Conservation (phyloP, 805 yeast species). For the Hanseniaspora lachancei region DNA sequence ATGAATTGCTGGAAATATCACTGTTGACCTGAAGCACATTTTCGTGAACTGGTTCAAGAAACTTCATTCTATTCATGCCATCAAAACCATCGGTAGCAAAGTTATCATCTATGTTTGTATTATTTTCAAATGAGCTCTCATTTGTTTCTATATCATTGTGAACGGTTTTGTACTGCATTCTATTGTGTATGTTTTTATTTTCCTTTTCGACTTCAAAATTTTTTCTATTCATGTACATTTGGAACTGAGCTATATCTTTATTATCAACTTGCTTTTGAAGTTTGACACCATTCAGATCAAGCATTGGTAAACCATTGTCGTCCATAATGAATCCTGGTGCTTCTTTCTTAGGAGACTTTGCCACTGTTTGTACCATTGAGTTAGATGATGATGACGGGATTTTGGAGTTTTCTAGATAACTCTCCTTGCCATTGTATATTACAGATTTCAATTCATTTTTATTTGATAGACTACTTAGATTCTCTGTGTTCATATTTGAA, state of each 20-base stretch:
- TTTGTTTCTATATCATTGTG: neutral
- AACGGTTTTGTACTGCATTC: neutral
- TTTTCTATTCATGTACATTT: neutral
- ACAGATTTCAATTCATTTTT: slow-evolving; percentile 2
- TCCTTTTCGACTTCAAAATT: neutral
- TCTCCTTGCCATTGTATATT: neutral
- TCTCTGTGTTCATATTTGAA: neutral
- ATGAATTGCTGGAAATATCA: neutral
- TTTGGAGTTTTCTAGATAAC: neutral
- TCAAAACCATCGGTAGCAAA: neutral
- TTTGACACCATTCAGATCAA: neutral
- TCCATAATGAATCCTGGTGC: neutral
- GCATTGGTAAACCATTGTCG: neutral
- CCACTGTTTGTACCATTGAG: slow-evolving; percentile 9
- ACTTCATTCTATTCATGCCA: neutral
- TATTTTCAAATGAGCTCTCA: neutral
- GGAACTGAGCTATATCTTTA: neutral
- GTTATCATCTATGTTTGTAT: neutral
- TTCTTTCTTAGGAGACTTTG: slow-evolving; percentile 7
- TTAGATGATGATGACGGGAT: neutral
- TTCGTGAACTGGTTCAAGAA: slow-evolving; percentile 6
- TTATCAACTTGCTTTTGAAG: neutral
- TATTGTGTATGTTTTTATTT: neutral
- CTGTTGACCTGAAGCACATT: slow-evolving; percentile 7
- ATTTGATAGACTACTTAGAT: neutral